Evolutionary conservation across 768 basidiomycete genomes (phyloP), one percentile per base, ranked within the genome.

Genomic region (Gloeostereum incarnatum): DNA sequence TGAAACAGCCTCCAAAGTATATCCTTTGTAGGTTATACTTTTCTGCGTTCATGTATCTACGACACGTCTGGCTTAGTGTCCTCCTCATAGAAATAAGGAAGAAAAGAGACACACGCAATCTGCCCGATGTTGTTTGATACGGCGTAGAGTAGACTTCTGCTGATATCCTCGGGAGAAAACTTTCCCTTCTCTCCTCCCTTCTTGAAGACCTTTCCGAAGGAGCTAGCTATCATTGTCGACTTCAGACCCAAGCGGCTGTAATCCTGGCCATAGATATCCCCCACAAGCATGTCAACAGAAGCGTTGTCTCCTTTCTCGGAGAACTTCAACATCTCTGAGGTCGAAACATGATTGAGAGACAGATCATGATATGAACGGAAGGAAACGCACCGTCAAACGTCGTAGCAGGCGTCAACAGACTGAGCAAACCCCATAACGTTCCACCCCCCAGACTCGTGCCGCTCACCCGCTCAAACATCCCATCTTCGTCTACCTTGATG

Each of bases 71-170:
- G 5, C 20, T 16, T 16, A 33, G 22, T 40, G 33, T 33, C 34
- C 36, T 23, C 21, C 16, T 19, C 13, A 26, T 2, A 16, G 14
- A 37, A 21, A 14, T 34, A 17, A n/a, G n/a, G n/a, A n/a, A n/a
- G 16, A 23, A 40, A 22, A 22, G 26, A 26, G 31, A 83, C 92
- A 57, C 60, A 99, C 94, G 96, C 96, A 64, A 99, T 97, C 61
- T 99, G 96, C 11, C 96, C 96, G 49, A 99, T 99, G 59, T 99
- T 99, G 63, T 99, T 99, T 50, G 89, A 93, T 44, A 99, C 76
- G 11, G 93, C 94, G 57, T 97, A 98, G 22, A 99, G 69, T 56
- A 99, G 63, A 60, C 89, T 92, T 57, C 81, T 80, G 58, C 87
- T 89, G 54, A 99, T 92, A 53, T 99, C 96, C 61, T 97, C 90